phyloP scores from a whole-genome alignment of 352 stramenopile species.

The Pythium volutum region DNA sequence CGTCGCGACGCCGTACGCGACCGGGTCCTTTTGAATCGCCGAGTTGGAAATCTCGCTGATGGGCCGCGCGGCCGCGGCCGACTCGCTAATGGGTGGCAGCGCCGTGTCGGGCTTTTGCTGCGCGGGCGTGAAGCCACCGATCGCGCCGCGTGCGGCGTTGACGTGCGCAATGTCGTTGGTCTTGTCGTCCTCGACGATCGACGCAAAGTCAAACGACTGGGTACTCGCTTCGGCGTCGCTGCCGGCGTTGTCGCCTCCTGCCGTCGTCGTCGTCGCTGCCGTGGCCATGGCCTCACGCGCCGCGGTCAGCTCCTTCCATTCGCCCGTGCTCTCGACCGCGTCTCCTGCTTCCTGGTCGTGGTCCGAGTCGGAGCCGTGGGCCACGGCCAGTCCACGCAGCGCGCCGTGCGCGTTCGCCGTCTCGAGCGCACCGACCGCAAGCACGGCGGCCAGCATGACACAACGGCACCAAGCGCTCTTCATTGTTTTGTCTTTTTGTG shows the following conservation, averaged over 20 bases:
- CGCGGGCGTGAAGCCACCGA: background rate
- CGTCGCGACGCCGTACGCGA: constrained; percentile 4
- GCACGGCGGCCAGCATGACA: background rate
- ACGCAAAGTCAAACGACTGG: too few species aligned
- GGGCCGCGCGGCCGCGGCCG: constrained; percentile 12
- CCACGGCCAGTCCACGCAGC: constrained; percentile 2
- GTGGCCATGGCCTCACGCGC: background rate
- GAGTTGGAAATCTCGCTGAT: constrained; percentile 6
- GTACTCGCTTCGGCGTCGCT: too few species aligned
- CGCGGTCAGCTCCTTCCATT: background rate
- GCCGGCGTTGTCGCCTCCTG: too few species aligned
- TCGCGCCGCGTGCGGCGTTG: background rate
- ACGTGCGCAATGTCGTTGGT: background rate
- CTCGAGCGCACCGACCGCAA: background rate
- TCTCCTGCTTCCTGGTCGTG: background rate
- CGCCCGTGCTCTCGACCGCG: background rate
- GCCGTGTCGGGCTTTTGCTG: background rate
- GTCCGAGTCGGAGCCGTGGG: background rate
- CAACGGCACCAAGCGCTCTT: background rate
- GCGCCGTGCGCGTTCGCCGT: background rate
- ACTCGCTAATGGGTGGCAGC: constrained; percentile 10
- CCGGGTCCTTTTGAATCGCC: constrained; percentile 8
- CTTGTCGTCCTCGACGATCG: background rate
- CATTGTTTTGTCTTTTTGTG: background rate
- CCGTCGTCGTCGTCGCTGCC: too few species aligned